phyloP scores from a whole-genome alignment of 2,329 filamentous ascomycete species.

The Fusarium tricinctum region DNA sequence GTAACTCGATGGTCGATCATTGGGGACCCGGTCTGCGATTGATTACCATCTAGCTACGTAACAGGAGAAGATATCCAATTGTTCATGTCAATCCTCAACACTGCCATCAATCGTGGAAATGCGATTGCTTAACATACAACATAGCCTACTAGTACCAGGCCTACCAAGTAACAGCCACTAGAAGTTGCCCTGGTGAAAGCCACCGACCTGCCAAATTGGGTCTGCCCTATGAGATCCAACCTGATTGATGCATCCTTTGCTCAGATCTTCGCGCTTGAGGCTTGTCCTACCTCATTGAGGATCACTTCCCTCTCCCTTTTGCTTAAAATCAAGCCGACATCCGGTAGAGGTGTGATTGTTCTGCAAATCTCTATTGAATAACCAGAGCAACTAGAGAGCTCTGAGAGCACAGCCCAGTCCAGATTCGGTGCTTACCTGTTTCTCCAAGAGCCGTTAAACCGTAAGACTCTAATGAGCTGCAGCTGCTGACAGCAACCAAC shows the following conservation, averaged over 20 bases:
- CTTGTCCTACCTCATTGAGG: constrained; percentile 46
- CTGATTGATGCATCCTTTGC: constrained; percentile 29
- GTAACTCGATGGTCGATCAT: constrained; percentile 19
- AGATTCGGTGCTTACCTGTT: constrained; percentile 29
- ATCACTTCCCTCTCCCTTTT: constrained; percentile 19
- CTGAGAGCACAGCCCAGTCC: constrained; percentile 11
- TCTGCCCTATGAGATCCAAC: constrained; percentile 37
- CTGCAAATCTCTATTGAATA: constrained; percentile 3
- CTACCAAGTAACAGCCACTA: neutral
- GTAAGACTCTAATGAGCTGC: constrained; percentile 1
- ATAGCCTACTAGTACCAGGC: too few species aligned
- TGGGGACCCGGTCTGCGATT: constrained; percentile 14
- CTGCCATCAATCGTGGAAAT: constrained; percentile 1
- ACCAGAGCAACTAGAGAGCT: neutral
- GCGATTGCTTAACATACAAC: neutral
- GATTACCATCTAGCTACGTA: constrained; percentile 9
- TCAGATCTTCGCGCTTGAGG: constrained; percentile 39
- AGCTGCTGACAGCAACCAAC: constrained; percentile 30
- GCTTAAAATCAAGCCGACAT: constrained; percentile 29
- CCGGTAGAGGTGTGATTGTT: constrained; percentile 36
- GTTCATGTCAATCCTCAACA: constrained; percentile 1
- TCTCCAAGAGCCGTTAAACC: neutral
- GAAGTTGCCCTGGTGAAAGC: constrained; percentile 11
- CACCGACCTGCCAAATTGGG: constrained; percentile 21
- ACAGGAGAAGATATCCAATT: neutral